Evolutionary conservation across 2,329 filamentous ascomycete species (phyloP).

Genomic region (Cordyceps tenuipes): DNA sequence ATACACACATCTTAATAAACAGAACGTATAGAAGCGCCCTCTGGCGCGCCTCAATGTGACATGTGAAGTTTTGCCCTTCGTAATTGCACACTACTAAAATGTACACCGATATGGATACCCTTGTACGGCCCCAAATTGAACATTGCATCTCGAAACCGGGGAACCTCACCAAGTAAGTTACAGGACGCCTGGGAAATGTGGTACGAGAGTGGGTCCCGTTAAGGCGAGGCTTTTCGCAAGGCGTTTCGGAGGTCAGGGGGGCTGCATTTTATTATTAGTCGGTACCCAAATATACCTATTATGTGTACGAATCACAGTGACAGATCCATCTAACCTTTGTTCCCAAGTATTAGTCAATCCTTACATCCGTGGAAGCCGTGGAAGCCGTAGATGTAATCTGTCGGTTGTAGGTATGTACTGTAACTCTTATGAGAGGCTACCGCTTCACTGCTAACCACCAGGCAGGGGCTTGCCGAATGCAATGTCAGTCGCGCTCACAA

Average conservation of each 20-base stretch:
- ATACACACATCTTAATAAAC: not conserved
- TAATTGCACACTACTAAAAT: not conserved
- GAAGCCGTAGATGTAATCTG: too few relatives aligned
- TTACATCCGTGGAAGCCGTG: too few relatives aligned
- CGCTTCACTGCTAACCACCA: not conserved
- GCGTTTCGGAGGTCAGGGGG: conserved; percentile 2
- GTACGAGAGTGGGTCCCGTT: not conserved
- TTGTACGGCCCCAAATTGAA: not conserved
- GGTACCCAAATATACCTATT: too few relatives aligned
- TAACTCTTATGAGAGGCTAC: not conserved
- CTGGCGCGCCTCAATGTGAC: not conserved
- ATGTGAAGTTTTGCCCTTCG: not conserved
- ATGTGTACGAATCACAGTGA: too few relatives aligned
- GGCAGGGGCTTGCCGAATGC: too few relatives aligned
- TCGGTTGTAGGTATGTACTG: too few relatives aligned
- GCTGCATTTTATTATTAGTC: not conserved
- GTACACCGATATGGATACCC: not conserved
- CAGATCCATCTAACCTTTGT: too few relatives aligned
- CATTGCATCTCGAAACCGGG: not conserved
- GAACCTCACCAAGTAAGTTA: not conserved
- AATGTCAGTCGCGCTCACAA: too few relatives aligned
- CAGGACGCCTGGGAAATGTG: not conserved
- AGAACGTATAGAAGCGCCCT: not conserved
- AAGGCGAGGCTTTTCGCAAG: conserved; percentile 10
- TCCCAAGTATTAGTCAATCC: too few relatives aligned